phyloP scores from a whole-genome alignment of 2,329 filamentous ascomycete genomes.

The Paraconiothyrium brasiliense region DNA sequence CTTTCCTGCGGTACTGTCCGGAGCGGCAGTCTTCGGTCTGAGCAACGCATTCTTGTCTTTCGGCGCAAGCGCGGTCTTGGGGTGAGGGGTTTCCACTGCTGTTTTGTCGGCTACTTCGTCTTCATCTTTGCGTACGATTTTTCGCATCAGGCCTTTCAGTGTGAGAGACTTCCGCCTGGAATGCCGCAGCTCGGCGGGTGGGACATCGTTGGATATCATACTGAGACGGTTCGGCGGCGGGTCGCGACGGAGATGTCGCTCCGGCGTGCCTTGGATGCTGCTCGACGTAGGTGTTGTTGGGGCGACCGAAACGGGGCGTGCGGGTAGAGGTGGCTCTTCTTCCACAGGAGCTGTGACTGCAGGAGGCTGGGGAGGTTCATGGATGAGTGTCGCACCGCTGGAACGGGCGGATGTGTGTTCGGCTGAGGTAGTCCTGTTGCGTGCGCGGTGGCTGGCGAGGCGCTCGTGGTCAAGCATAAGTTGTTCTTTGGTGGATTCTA shows the following conservation, averaged over 20 bases:
- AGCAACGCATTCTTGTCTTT: constrained; percentile 26
- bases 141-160: constrained; percentile 40
- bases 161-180: constrained; percentile 32
- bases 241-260: constrained; percentile 24
- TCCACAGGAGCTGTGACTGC: background rate
- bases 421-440: constrained; percentile 29
- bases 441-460: constrained; percentile 34
- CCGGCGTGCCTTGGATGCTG: constrained; percentile 32
- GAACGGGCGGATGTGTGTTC: constrained; percentile 41
- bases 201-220: constrained; percentile 33
- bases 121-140: constrained; percentile 36
- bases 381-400: constrained; percentile 44
- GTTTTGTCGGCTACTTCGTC: constrained; percentile 15
- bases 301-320: constrained; percentile 17
- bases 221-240: constrained; percentile 25
- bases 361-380: constrained; percentile 16
- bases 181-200: constrained; percentile 32
- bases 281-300: constrained; percentile 12
- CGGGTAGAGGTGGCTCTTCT: constrained; percentile 26
- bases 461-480: constrained; percentile 46
- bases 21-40: constrained; percentile 25
- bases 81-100: constrained; percentile 9
- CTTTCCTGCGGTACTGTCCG: background rate
- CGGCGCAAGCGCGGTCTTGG: constrained; percentile 21
- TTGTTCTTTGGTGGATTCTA: constrained; percentile 40